phyloP scores from a whole-genome alignment of 306 rosid species.

The Lathyrus aphaca region DNA sequence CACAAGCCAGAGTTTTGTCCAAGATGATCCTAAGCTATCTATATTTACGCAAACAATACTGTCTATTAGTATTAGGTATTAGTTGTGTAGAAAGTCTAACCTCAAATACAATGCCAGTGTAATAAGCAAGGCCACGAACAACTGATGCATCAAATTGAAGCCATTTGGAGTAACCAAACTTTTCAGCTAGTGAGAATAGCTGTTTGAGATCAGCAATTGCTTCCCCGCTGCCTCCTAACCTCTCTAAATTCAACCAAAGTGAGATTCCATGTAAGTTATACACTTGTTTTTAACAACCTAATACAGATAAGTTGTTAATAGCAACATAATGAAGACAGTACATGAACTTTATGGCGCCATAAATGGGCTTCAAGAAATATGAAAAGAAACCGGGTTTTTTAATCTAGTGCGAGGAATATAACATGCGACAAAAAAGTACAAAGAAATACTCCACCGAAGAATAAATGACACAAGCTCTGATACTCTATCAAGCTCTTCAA shows the following conservation, averaged over 20 bases:
- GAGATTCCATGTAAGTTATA: conserved; percentile 32
- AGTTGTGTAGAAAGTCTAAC: conserved; percentile 50
- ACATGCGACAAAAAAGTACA: not conserved
- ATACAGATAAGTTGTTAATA: conserved; percentile 4
- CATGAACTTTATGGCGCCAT: conserved; percentile 29
- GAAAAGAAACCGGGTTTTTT: not conserved
- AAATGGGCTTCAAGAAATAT: conserved; percentile 20
- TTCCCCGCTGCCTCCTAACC: conserved; percentile 73
- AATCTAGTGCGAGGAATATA: conserved; percentile 2
- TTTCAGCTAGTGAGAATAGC: conserved; percentile 87
- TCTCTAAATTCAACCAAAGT: conserved; percentile 59
- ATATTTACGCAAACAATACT: conserved; percentile 22
- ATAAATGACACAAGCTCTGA: conserved; percentile 28
- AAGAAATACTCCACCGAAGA: not conserved
- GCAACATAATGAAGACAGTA: conserved; percentile 16
- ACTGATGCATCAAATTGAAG: conserved; percentile 92
- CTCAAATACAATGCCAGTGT: conserved; percentile 96
- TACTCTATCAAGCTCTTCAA: conserved; percentile 7
- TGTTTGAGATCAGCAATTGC: conserved; percentile 83
- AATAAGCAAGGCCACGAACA: conserved; percentile 98
- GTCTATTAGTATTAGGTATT: conserved; percentile 13
- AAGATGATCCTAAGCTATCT: conserved; percentile 13
- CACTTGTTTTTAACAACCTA: conserved; percentile 21
- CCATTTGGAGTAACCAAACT: conserved; percentile 91
- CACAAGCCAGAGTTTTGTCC: conserved; percentile 28